Evolutionary conservation across 345 rosid genomes (phyloP).

Genomic region (Gossypium mustelinum): DNA sequence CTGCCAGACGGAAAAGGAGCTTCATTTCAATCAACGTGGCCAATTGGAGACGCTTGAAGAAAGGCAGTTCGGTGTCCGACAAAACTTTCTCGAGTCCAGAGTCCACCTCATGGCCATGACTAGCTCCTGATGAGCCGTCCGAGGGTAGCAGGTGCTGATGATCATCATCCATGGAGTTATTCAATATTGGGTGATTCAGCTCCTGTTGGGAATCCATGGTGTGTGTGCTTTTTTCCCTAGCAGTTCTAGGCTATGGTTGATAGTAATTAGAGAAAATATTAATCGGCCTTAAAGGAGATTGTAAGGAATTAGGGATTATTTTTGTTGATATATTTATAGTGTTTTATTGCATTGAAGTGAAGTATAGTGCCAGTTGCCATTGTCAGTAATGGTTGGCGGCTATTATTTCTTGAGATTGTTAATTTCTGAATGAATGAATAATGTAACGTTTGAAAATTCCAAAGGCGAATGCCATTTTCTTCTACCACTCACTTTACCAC

Average conservation of each 20-base stretch:
- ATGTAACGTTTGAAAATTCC: no score
- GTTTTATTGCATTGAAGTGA: background rate
- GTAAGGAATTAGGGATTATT: background rate
- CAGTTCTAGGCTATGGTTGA: background rate
- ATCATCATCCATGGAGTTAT: conserved; percentile 1
- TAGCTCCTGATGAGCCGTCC: background rate
- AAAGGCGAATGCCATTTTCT: no score
- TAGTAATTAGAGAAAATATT: background rate
- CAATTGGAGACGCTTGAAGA: conserved; percentile 27
- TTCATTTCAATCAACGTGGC: conserved; percentile 44
- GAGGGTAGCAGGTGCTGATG: background rate
- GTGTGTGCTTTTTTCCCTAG: background rate
- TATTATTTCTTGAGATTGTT: background rate
- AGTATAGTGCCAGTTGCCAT: background rate
- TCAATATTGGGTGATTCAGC: conserved; percentile 20
- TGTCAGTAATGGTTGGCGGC: background rate
- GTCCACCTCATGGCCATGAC: conserved; percentile 15
- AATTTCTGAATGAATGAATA: background rate
- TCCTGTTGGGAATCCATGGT: conserved; percentile 17
- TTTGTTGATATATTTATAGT: background rate
- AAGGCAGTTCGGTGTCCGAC: conserved; percentile 23
- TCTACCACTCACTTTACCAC: no score
- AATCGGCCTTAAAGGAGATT: background rate
- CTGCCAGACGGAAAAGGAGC: conserved; percentile 43
- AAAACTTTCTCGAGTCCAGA: conserved; percentile 45